Percentiles rank a stretch among this genome's conserved stretches.
phyloP scores from a whole-genome alignment of 192 early-diverging fungal genomes.

The Mortierella antarctica region DNA sequence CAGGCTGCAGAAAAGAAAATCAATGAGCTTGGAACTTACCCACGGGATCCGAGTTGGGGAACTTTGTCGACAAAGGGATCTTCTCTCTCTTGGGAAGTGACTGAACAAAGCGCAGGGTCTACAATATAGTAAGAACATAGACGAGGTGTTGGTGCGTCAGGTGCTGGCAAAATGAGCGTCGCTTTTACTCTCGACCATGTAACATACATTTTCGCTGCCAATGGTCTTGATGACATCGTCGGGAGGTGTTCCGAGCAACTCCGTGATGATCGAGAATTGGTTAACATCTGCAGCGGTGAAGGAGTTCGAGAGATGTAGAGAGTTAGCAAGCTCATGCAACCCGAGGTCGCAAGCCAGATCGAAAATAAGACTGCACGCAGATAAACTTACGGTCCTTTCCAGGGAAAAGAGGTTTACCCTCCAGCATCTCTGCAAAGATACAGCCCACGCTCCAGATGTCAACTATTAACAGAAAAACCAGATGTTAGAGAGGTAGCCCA shows the following conservation, averaged over 20 bases:
- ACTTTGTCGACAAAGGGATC: conserved; percentile 84
- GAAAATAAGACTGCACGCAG: too few species aligned
- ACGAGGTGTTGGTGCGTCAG: background rate
- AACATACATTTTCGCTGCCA: conserved; percentile 85
- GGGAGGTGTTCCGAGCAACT: conserved; percentile 91
- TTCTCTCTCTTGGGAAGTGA: conserved; percentile 83
- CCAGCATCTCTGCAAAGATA: conserved; percentile 97
- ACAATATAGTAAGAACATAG: background rate
- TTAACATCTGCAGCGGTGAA: conserved; percentile 74
- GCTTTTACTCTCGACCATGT: background rate
- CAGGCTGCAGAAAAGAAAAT: too few species aligned
- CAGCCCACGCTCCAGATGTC: conserved; percentile 97
- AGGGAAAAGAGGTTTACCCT: conserved; percentile 94
- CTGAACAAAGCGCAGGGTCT: conserved; percentile 93
- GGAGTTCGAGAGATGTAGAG: background rate
- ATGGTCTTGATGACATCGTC: conserved; percentile 94
- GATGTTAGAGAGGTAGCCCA: conserved; percentile 1
- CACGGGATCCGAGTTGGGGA: conserved; percentile 77
- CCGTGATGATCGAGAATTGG: conserved; percentile 96
- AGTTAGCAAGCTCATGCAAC: too few species aligned
- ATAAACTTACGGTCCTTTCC: conserved; percentile 86
- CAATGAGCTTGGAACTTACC: too few species aligned
- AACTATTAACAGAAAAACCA: conserved; percentile 55
- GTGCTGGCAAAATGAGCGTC: too few species aligned
- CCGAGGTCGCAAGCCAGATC: too few species aligned